Base-by-base conservation (phyloP, 1,139 yeast genomes). In the Debaryomyces fabryi region DNA sequence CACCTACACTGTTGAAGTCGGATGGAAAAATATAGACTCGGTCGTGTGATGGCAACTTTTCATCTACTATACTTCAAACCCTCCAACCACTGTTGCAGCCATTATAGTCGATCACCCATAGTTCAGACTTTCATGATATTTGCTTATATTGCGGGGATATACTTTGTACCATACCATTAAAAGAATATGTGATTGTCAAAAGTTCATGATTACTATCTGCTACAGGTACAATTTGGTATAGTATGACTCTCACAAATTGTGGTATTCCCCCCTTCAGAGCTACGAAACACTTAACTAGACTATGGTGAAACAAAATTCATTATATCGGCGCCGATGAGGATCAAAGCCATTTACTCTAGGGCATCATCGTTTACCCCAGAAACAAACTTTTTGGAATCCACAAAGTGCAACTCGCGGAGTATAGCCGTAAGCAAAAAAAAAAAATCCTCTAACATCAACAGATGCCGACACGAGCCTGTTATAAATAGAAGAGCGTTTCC, bases 391-490 rank as follows among this genome's bases (percentile, higher is more conserved):
- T 10, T 15, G 42, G 15, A 12, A 12, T 9, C 9, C 36, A 20
- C 23, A 40, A 40, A 20, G 15, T 18, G 23, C 36, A 37, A 16
- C 43, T 40, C 43, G 43, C 43, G 43, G 21, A 21, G 35, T 30
- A 40, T 40, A 40, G 43, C 43, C 43, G 43, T 40, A 20, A 40
- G 20, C 15, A 39, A 40, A 21, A 16, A 30, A 16, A 30, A 30
- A 20, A 13, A 16, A 7, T 40, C 43, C 43, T 7, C 43, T 40
- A 40, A 40, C 43, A 30, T 40, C 43, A 40, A 40, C 43, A 18
- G 36, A 21, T 20, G n/a, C 43, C 43, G 43, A 40, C 29, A 12
- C 8, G 2, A 15, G n/a, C 16, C 6, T 13, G 7, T 12, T 40
- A 40, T 40, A 40, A 40, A 40, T 30, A 20, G 32, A 9, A n/a